Conservation (phyloP, 148 eudicot genomes). For the Rhododendron vialii region DNA sequence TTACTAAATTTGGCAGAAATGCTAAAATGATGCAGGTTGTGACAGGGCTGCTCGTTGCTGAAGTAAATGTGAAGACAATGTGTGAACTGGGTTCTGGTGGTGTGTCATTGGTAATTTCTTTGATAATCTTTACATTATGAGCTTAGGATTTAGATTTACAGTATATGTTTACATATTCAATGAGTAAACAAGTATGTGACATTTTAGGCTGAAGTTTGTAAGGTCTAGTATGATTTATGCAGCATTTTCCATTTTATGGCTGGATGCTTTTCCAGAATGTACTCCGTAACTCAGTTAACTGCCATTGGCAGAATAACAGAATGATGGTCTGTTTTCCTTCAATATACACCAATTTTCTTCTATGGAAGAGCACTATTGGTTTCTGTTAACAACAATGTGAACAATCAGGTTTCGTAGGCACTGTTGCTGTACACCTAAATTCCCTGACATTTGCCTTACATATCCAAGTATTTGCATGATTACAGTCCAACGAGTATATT, state of each 20-base stretch:
- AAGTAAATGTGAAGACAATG: conserved; percentile 95
- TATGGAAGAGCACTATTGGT: neutral
- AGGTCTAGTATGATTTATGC: neutral
- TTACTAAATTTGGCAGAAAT: neutral
- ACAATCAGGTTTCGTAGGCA: neutral
- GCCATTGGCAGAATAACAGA: neutral
- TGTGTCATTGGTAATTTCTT: conserved; percentile 71
- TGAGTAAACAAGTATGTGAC: neutral
- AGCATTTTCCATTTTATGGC: neutral
- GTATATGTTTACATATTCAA: neutral
- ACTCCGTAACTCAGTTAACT: too few relatives aligned
- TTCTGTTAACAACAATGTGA: neutral
- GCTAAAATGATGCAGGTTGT: conserved; percentile 56
- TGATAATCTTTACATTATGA: neutral
- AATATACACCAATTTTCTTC: neutral
- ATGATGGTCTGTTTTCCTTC: neutral
- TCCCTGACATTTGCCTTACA: neutral
- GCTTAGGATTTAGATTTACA: neutral
- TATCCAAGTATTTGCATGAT: neutral
- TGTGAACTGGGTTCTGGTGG: conserved; percentile 93
- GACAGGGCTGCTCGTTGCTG: conserved; percentile 87
- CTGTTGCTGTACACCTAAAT: neutral
- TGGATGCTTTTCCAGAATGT: neutral
- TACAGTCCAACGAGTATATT: neutral
- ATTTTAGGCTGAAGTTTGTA: neutral